A percentile compares a stretch with the other conserved stretches of the same genome.
Evolutionary conservation across 2,329 filamentous ascomycete genomes (phyloP).

Genomic region (Zymoseptoria passerinii): DNA sequence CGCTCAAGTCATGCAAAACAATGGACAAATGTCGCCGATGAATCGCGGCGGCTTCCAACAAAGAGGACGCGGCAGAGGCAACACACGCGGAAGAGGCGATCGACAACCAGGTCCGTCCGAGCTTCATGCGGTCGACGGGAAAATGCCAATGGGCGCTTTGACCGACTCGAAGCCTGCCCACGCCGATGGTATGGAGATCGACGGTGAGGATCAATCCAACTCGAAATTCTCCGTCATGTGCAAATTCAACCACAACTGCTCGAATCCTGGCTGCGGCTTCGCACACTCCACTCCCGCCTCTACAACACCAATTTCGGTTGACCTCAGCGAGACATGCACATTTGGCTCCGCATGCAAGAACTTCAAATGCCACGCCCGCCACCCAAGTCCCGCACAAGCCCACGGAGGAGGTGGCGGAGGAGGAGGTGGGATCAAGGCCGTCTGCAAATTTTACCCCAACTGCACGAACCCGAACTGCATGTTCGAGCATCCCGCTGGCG

Average conservation of each 20-base stretch:
- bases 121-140: slow-evolving; percentile 17
- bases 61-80: slow-evolving; percentile 9
- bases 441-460: slow-evolving; percentile 87
- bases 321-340: slow-evolving; percentile 69
- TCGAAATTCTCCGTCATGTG: slow-evolving; percentile 60
- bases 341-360: slow-evolving; percentile 94
- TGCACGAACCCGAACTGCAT: slow-evolving; percentile 84
- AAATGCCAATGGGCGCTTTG: slow-evolving; percentile 16
- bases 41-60: slow-evolving; percentile 17
- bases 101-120: slow-evolving; percentile 3
- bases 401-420: slow-evolving; percentile 77
- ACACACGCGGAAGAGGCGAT: slow-evolving; percentile 8
- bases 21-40: slow-evolving; percentile 31
- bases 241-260: slow-evolving; percentile 83
- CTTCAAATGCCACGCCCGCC: slow-evolving; percentile 81
- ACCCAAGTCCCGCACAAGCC: slow-evolving; percentile 78
- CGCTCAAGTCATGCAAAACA: slow-evolving; percentile 51
- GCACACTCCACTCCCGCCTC: slow-evolving; percentile 92
- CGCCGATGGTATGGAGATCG: slow-evolving; percentile 50
- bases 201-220: slow-evolving; percentile 45
- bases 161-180: slow-evolving; percentile 16
- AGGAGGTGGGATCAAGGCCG: slow-evolving; percentile 62
- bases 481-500: slow-evolving; percentile 72
- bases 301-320: slow-evolving; percentile 65
- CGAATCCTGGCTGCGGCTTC: slow-evolving; percentile 82